Conservation (phyloP, 768 basidiomycete species). For the Suillus brevipes region DNA sequence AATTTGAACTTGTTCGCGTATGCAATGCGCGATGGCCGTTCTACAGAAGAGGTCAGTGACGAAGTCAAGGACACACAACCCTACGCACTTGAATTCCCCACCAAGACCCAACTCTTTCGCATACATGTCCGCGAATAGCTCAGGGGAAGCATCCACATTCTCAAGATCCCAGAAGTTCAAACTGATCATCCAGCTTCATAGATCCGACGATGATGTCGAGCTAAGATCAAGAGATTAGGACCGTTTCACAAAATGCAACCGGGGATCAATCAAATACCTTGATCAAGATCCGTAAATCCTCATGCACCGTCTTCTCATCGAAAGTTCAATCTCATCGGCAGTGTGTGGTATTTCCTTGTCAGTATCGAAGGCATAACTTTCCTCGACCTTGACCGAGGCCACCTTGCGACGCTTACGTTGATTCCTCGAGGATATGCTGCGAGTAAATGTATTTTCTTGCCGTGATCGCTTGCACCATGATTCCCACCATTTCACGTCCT, state of each 20-base stretch:
- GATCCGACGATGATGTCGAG: too few relatives aligned
- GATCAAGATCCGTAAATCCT: conserved; percentile 91
- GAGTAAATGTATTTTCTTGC: conserved; percentile 30
- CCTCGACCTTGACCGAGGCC: conserved; percentile 28
- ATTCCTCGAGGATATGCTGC: conserved; percentile 28
- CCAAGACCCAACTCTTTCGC: too few relatives aligned
- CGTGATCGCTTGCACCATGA: conserved; percentile 60
- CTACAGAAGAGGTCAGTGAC: conserved; percentile 42
- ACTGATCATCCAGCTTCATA: too few relatives aligned
- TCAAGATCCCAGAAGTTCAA: too few relatives aligned
- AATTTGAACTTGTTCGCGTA: conserved; percentile 91
- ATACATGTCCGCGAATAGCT: too few relatives aligned
- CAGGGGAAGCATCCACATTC: too few relatives aligned
- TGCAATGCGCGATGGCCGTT: conserved; percentile 93
- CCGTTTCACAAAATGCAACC: conserved; percentile 4
- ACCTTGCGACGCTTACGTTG: conserved; percentile 46
- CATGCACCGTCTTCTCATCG: conserved; percentile 63
- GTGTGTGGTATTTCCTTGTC: conserved; percentile 48
- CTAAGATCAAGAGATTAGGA: conserved; percentile 2
- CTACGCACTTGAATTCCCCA: too few relatives aligned
- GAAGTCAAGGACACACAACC: too few relatives aligned
- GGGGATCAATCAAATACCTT: conserved; percentile 56
- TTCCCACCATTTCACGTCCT: conserved; percentile 65
- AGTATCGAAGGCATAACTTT: conserved; percentile 23
- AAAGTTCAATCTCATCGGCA: conserved; percentile 64